Evolutionary conservation across 164 flowering plant species (phyloP).

Genomic region (Chloranthus sessilifolius): DNA sequence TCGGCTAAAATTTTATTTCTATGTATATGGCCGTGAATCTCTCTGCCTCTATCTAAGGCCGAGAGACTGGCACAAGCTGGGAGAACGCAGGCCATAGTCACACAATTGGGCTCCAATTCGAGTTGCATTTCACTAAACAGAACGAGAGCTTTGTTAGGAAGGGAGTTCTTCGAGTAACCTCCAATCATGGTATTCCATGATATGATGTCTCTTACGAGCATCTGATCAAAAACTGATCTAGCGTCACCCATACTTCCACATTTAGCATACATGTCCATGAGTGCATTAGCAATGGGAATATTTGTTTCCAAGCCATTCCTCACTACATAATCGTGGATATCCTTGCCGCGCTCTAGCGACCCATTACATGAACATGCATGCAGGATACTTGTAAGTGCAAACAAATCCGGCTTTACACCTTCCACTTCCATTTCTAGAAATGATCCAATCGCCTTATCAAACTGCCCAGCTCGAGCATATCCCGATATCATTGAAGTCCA

Average conservation of each 20-base stretch:
- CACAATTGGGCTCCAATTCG: conserved; percentile 31
- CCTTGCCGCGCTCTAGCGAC: conserved; percentile 39
- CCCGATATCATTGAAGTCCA: conserved; percentile 67
- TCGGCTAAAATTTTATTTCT: conserved; percentile 42
- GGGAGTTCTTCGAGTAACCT: conserved; percentile 51
- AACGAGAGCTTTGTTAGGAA: conserved; percentile 52
- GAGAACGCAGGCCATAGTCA: conserved; percentile 46
- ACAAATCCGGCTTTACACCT: conserved; percentile 42
- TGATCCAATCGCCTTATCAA: conserved; percentile 33
- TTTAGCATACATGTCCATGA: conserved; percentile 74
- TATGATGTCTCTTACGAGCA: conserved; percentile 34
- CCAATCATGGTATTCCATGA: conserved; percentile 75
- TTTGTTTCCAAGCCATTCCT: conserved; percentile 31
- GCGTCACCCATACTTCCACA: conserved; percentile 72
- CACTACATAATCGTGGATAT: conserved; percentile 36
- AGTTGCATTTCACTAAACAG: conserved; percentile 43
- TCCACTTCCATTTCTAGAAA: conserved; percentile 40
- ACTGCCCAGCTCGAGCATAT: conserved; percentile 44
- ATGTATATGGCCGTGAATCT: conserved; percentile 42
- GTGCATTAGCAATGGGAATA: conserved; percentile 47
- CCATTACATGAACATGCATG: conserved; percentile 57
- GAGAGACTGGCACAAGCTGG: conserved; percentile 63
- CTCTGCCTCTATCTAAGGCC: conserved; percentile 47
- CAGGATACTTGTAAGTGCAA: conserved; percentile 42
- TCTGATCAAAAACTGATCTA: conserved; percentile 30